These are phyloP conservation scores for Henningerozyma blattae DNA, from an alignment of 805 yeast genomes.

Conservation along the genomic window DNA sequence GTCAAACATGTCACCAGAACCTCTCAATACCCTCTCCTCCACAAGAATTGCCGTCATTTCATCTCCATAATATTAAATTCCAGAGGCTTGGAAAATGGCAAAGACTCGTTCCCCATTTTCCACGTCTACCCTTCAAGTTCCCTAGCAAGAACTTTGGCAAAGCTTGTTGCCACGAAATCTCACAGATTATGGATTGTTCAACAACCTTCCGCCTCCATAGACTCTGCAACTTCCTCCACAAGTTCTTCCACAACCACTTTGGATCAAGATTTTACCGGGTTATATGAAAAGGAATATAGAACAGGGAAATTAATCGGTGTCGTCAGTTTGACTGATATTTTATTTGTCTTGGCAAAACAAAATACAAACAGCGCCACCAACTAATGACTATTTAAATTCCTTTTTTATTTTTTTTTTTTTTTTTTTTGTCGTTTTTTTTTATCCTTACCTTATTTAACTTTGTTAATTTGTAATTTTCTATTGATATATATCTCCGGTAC, in stretches of 20 bases:
- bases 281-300: constrained; percentile 33
- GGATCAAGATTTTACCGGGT: constrained; percentile 4
- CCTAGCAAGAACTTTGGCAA: constrained; percentile 80
- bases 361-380: no score
- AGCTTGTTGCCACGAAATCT: constrained; percentile 88
- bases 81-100: constrained; percentile 73
- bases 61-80: constrained; percentile 75
- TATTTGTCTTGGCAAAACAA: constrained; percentile 64
- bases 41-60: constrained; percentile 74
- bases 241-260: constrained; percentile 8
- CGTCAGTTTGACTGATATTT: constrained; percentile 77
- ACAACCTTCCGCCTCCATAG: constrained; percentile 25
- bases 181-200: constrained; percentile 81
- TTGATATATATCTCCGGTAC: no score
- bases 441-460: no score
- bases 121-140: constrained; percentile 73
- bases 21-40: constrained; percentile 69
- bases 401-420: no score
- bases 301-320: constrained; percentile 84
- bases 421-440: no score
- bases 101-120: constrained; percentile 92
- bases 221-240: constrained; percentile 6
- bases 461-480: no score
- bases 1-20: constrained; percentile 76
- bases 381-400: no score